phyloP scores from a whole-genome alignment of 306 rosid genomes.

The Prunus campanulata region DNA sequence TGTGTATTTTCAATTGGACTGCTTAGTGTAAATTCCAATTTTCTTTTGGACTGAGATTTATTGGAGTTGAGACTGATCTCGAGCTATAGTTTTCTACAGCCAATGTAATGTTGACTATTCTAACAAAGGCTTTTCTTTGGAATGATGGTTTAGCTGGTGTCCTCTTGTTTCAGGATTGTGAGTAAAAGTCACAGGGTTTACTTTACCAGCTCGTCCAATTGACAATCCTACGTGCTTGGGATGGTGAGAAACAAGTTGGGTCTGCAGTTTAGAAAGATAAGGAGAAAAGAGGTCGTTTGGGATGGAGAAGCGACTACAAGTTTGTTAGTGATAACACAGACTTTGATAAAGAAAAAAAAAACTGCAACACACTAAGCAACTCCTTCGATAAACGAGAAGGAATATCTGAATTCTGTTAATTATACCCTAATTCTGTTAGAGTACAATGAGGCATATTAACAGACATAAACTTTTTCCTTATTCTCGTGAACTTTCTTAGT shows the following conservation, averaged over 20 bases:
- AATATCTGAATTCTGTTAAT: too few relatives aligned
- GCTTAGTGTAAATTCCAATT: neutral
- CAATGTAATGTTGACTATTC: neutral
- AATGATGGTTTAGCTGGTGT: too few relatives aligned
- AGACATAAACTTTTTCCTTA: neutral
- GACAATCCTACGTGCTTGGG: neutral
- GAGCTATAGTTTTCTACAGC: neutral
- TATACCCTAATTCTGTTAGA: too few relatives aligned
- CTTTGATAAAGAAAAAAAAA: too few relatives aligned
- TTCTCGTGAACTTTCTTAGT: neutral
- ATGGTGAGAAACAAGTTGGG: neutral
- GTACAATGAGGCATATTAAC: too few relatives aligned
- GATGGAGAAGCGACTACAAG: neutral
- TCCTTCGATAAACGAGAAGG: too few relatives aligned
- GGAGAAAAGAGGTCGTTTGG: too few relatives aligned
- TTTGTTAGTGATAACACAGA: too few relatives aligned
- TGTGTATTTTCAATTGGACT: neutral
- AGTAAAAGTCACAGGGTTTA: too few relatives aligned
- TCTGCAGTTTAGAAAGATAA: neutral
- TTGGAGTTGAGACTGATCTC: neutral
- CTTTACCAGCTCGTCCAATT: neutral
- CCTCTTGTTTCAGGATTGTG: too few relatives aligned
- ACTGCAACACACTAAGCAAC: too few relatives aligned
- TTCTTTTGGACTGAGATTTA: neutral
- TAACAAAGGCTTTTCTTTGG: too few relatives aligned